Evolutionary conservation across 345 rosid species (phyloP).

Genomic region (Acer saccharum): DNA sequence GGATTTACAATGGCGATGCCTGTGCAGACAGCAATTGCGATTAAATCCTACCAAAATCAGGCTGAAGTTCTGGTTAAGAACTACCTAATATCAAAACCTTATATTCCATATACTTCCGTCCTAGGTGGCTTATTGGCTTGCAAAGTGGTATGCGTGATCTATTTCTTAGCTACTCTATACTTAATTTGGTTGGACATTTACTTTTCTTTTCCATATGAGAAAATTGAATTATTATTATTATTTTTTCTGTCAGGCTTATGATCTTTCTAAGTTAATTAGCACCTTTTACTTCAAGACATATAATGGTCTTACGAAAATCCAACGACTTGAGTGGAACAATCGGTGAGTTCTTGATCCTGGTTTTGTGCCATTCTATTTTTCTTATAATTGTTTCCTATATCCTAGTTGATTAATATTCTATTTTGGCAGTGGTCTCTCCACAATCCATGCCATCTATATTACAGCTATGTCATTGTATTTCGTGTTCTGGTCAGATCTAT

Average conservation of each 20-base stretch:
- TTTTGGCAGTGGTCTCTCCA: slow-evolving; percentile 74
- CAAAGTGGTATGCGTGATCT: slow-evolving; percentile 61
- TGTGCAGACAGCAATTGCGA: slow-evolving; percentile 44
- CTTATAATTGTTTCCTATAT: slow-evolving; percentile 7
- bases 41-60: slow-evolving; percentile 67
- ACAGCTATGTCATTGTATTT: slow-evolving; percentile 65
- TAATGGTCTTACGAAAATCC: slow-evolving; percentile 54
- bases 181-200: background rate
- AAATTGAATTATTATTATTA: background rate
- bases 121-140: slow-evolving; percentile 72
- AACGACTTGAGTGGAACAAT: slow-evolving; percentile 84
- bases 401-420: slow-evolving; percentile 13
- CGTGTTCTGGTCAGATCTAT: slow-evolving; percentile 77
- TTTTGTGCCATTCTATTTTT: slow-evolving; percentile 1
- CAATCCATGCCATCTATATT: slow-evolving; percentile 68
- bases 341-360: slow-evolving; percentile 43
- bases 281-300: slow-evolving; percentile 60
- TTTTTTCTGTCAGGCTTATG: slow-evolving; percentile 52
- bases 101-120: slow-evolving; percentile 75
- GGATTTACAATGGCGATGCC: slow-evolving; percentile 34
- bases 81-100: slow-evolving; percentile 65
- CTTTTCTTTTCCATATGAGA: background rate
- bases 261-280: slow-evolving; percentile 62
- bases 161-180: background rate
- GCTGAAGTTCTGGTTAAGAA: slow-evolving; percentile 61